Evolutionary conservation across 2,329 filamentous ascomycete genomes (phyloP).

Genomic region (Endocalyx cinctus): DNA sequence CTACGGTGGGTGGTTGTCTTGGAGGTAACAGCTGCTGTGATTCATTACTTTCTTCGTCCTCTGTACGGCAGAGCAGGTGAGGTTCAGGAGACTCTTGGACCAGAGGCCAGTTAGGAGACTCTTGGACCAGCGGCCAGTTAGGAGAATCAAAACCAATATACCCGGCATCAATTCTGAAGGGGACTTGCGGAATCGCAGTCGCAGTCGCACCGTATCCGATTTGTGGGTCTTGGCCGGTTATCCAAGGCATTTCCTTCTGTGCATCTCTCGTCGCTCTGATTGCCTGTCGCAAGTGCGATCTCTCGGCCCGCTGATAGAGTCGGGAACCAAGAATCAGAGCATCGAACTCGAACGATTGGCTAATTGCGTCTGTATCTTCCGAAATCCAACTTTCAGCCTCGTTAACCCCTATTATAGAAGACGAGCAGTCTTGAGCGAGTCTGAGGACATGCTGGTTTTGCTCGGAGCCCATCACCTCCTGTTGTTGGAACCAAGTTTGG

Average conservation of each 20-base stretch:
- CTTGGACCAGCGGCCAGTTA: too few relatives aligned
- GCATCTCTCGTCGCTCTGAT: conserved; percentile 1
- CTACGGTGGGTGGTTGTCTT: too few relatives aligned
- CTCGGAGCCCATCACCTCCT: conserved; percentile 1
- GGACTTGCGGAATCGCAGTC: too few relatives aligned
- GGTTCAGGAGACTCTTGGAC: too few relatives aligned
- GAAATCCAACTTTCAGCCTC: conserved; percentile 6
- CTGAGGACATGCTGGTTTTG: conserved; percentile 6
- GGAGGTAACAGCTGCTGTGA: neutral
- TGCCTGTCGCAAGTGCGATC: conserved; percentile 3
- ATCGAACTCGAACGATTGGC: conserved; percentile 8
- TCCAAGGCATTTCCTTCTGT: too few relatives aligned
- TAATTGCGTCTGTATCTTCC: conserved; percentile 6
- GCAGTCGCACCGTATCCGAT: too few relatives aligned
- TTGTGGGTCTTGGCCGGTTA: neutral
- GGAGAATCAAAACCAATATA: too few relatives aligned
- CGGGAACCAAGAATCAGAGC: conserved; percentile 3
- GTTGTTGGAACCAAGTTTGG: conserved; percentile 5
- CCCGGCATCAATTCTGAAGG: too few relatives aligned
- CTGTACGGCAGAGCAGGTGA: neutral
- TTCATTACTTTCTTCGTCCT: neutral
- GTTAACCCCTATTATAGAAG: conserved; percentile 4
- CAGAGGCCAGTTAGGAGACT: too few relatives aligned
- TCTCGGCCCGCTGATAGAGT: conserved; percentile 6
- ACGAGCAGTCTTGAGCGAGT: conserved; percentile 6